Base-by-base conservation (phyloP, 495 filamentous ascomycete species). In the Lasiosphaeris hirsuta region DNA sequence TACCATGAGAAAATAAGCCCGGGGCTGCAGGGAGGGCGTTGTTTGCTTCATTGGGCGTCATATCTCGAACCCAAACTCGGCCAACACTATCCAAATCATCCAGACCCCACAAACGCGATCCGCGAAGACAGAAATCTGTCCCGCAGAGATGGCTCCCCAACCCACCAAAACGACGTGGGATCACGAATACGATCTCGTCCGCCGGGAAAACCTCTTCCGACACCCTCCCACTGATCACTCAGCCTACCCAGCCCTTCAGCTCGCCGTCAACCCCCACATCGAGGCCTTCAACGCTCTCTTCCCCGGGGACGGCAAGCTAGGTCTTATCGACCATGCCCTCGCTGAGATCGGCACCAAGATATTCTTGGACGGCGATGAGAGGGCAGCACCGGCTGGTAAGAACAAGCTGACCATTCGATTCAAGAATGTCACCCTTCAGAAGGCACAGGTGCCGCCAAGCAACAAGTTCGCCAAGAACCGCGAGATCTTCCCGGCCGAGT, bases 201-300 rank as follows among this genome's bases (percentile, higher is more conserved):
- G 88, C 46, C 85, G 93, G 62, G 88, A 97, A 66, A 83, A 86
- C 18, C 88, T 97, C 13, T 98, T 97, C 68, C 80, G 83, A 63
- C 84, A 92, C 59, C 93, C 94, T 2, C 92, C 94, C 1, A 86
- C 81, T 64, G 91, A 97, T 64, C 84, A 82, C 46, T 88, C 91
- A 11, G 90, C 94, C 51, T 97, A 94, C 69, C 94, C 94, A 3
- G 82, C 89, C 10, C 81, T 98, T 44, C 86, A 90, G 46, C 84
- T 81, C 40, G 89, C 93, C 2, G 84, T 96, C 58, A 79, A 86
- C 56, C 94, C 94, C 35, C 94, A 98, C 70, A 85, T 96, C 67
- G 85, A 96, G 60, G 93, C 94, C 8, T 97, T 97, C 84, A 96
- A 98, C 78, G 87, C 89, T n/a, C 76, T 96, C 39, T 91, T 96